These are phyloP conservation scores for Bjerkandera adusta DNA, from an alignment of 1,284 basidiomycete species.

Conservation along the genomic window DNA sequence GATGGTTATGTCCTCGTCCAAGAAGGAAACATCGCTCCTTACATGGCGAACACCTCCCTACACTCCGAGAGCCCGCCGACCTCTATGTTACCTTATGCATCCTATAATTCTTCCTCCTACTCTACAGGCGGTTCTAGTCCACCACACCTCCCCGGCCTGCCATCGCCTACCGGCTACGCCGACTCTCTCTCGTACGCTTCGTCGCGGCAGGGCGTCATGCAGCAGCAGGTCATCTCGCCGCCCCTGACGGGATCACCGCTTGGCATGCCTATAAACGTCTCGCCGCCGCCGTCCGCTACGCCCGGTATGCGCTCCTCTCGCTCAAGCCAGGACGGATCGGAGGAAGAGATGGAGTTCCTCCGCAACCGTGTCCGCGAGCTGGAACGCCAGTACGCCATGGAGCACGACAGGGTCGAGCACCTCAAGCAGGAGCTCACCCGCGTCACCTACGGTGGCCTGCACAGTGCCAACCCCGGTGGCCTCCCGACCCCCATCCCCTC, in stretches of 20 bases:
- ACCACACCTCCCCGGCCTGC: constrained; percentile 19
- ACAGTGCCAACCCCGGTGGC: constrained; percentile 21
- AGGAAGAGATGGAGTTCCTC: constrained; percentile 40
- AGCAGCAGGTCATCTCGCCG: constrained; percentile 12
- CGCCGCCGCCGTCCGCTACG: constrained; percentile 22
- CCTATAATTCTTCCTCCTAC: constrained; percentile 25
- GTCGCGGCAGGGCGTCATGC: constrained; percentile 16
- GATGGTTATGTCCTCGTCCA: constrained; percentile 9
- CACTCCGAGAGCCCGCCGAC: constrained; percentile 13
- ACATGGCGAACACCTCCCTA: constrained; percentile 14
- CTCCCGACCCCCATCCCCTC: constrained; percentile 37
- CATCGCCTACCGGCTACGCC: constrained; percentile 22
- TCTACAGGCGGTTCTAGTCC: constrained; percentile 21
- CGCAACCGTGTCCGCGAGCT: constrained; percentile 43
- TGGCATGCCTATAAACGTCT: constrained; percentile 22
- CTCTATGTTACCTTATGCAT: constrained; percentile 20
- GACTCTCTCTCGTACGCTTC: constrained; percentile 24
- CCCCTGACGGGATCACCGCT: constrained; percentile 17
- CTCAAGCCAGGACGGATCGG: constrained; percentile 21
- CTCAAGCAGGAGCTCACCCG: constrained; percentile 44
- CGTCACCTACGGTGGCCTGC: constrained; percentile 22
- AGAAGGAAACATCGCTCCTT: constrained; percentile 11
- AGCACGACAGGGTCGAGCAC: constrained; percentile 42
- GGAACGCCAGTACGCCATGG: constrained; percentile 44
- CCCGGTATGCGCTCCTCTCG: constrained; percentile 23